Percentiles rank a stretch among this genome's conserved stretches.
Conservation (phyloP, 163 green algal genomes). For the Trebouxia gelatinosa region DNA sequence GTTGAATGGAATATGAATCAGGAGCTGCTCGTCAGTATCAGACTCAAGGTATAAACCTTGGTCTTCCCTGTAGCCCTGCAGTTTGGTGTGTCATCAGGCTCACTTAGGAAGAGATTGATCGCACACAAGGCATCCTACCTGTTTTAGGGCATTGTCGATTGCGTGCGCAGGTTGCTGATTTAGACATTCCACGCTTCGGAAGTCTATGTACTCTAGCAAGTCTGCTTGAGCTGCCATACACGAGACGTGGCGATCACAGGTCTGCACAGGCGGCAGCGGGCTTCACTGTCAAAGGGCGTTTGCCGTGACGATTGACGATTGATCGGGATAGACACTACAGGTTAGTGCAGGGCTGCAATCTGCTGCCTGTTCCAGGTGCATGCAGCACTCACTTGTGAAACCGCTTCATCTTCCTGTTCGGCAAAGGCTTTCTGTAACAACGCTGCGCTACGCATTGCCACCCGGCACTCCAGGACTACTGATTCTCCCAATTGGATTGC, state of each 20-base stretch:
- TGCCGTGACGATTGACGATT: too few relatives aligned
- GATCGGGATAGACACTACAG: too few relatives aligned
- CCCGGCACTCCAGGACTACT: too few relatives aligned
- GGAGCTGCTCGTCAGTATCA: conserved; percentile 76
- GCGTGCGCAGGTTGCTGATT: conserved; percentile 57
- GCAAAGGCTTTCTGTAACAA: too few relatives aligned
- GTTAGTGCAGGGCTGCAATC: too few relatives aligned
- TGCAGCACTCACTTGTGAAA: too few relatives aligned
- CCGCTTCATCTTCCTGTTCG: too few relatives aligned
- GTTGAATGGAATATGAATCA: conserved; percentile 77
- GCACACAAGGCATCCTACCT: conserved; percentile 41
- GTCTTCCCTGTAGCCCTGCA: conserved; percentile 74
- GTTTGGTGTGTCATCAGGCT: neutral
- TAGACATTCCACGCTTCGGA: conserved; percentile 59
- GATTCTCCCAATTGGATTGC: too few relatives aligned
- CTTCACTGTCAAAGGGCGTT: too few relatives aligned
- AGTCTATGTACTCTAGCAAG: conserved; percentile 65
- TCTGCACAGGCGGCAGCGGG: neutral
- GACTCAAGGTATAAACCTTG: conserved; percentile 61
- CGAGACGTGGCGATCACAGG: neutral
- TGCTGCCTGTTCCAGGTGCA: too few relatives aligned
- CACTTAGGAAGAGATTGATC: neutral
- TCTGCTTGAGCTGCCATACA: conserved; percentile 38
- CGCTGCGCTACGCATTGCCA: too few relatives aligned
- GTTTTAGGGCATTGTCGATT: conserved; percentile 67